A percentile compares a stretch with the other conserved stretches of the same genome.
phyloP scores from a whole-genome alignment of 164 flowering plant genomes.

The Sedum album region DNA sequence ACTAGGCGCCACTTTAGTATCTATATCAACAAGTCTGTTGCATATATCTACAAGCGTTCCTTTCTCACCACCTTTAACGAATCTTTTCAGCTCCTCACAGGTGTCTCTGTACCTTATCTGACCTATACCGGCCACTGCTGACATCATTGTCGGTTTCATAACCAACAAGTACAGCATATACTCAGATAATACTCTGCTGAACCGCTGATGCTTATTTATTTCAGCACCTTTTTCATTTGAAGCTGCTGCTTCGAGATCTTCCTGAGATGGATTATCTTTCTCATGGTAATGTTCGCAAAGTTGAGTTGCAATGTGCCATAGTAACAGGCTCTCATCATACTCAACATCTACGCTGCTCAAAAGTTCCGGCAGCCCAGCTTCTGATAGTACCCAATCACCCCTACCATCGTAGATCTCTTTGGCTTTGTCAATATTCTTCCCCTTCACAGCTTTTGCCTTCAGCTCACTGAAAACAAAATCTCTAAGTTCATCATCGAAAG shows the following conservation, averaged over 20 bases:
- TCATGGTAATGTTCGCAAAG: constrained; percentile 10
- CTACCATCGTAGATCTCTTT: constrained; percentile 7
- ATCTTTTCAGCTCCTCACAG: constrained; percentile 28
- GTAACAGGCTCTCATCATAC: constrained; percentile 20
- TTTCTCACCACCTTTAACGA: constrained; percentile 14
- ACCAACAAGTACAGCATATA: constrained; percentile 38
- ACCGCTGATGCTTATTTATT: constrained; percentile 7
- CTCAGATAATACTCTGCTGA: constrained; percentile 22
- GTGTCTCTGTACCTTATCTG: constrained; percentile 31
- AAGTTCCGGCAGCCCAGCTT: neutral
- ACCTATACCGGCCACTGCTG: constrained; percentile 31
- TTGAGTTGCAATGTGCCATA: constrained; percentile 28
- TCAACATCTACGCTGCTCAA: constrained; percentile 15
- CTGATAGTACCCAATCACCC: constrained; percentile 14
- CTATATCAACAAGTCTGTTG: constrained; percentile 10
- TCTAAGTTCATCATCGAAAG: neutral
- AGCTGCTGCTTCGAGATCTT: neutral
- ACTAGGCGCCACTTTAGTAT: constrained; percentile 20
- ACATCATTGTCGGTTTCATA: constrained; percentile 28
- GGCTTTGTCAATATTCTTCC: constrained; percentile 7
- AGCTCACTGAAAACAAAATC: constrained; percentile 17
- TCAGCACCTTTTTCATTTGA: constrained; percentile 14
- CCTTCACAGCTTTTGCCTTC: constrained; percentile 3
- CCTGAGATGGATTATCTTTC: neutral
- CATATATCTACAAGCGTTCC: constrained; percentile 7